Conservation (phyloP, 768 basidiomycete genomes). For the Termitomyces bulborhizus region DNA sequence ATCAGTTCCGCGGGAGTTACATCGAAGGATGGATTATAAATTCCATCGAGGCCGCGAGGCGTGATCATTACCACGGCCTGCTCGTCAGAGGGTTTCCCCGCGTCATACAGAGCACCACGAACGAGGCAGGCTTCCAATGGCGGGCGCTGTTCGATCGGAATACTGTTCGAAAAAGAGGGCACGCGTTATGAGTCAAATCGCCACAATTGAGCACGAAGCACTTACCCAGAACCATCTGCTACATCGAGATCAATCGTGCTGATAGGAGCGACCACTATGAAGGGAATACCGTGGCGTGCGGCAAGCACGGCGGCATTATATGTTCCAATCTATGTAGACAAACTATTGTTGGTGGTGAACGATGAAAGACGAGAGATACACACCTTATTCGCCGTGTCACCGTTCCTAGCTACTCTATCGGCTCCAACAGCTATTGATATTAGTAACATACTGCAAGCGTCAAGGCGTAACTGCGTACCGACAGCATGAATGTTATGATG, state of each 20-base stretch:
- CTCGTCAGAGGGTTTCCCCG: constrained; percentile 35
- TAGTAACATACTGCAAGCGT: neutral
- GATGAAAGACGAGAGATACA: constrained; percentile 1
- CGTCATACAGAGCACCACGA: constrained; percentile 71
- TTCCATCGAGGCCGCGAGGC: constrained; percentile 51
- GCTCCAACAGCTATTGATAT: constrained; percentile 65
- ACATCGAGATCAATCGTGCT: constrained; percentile 87
- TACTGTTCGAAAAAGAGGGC: constrained; percentile 29
- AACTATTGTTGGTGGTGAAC: neutral
- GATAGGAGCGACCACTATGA: constrained; percentile 90
- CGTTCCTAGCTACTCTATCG: constrained; percentile 85
- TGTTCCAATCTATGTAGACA: constrained; percentile 63
- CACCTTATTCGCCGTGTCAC: constrained; percentile 95
- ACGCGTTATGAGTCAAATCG: neutral
- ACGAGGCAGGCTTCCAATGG: constrained; percentile 83
- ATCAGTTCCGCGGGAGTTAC: constrained; percentile 93
- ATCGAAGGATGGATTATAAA: constrained; percentile 96
- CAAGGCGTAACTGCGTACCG: constrained; percentile 33
- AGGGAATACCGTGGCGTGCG: constrained; percentile 80
- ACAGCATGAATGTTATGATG: constrained; percentile 79
- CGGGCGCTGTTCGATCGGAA: constrained; percentile 92
- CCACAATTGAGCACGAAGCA: constrained; percentile 11
- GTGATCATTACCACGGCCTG: constrained; percentile 84
- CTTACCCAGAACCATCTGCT: constrained; percentile 58
- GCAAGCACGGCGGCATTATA: constrained; percentile 96